phyloP scores from a whole-genome alignment of 169 alveolate species.

The Miamiensis avidus region DNA sequence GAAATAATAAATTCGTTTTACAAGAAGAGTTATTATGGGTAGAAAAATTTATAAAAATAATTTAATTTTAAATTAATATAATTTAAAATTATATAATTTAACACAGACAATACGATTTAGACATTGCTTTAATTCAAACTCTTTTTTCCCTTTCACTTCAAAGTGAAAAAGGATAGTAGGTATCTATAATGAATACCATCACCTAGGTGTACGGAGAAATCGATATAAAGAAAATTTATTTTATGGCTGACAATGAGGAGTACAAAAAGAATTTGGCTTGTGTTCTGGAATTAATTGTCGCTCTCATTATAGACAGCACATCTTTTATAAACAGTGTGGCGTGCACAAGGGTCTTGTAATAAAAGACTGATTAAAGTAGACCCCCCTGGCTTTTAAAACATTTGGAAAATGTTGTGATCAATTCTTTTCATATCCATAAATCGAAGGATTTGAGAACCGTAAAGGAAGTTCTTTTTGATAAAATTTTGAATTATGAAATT shows the following conservation, averaged over 20 bases:
- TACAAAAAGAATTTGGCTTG: slow-evolving; percentile 1
- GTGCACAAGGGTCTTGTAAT: not conserved
- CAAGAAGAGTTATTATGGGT: slow-evolving; percentile 14
- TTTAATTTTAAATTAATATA: too few species aligned
- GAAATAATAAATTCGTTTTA: slow-evolving; percentile 23
- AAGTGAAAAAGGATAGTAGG: not conserved
- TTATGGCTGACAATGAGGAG: not conserved
- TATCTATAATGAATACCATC: slow-evolving; percentile 12
- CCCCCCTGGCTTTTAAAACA: slow-evolving; percentile 5
- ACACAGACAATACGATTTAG: slow-evolving; percentile 5
- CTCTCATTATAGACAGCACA: not conserved
- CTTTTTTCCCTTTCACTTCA: not conserved
- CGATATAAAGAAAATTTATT: slow-evolving; percentile 15
- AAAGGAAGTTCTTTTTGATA: slow-evolving; percentile 16
- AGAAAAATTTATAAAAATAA: too few species aligned
- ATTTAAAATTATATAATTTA: too few species aligned
- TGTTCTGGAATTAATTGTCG: slow-evolving; percentile 5
- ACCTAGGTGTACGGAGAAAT: slow-evolving; percentile 1
- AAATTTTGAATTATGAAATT: slow-evolving; percentile 24
- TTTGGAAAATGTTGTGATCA: slow-evolving; percentile 3
- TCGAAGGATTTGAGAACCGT: slow-evolving; percentile 13
- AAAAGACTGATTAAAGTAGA: slow-evolving; percentile 2
- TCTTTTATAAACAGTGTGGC: slow-evolving; percentile 11
- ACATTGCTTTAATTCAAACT: slow-evolving; percentile 18
- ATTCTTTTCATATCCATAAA: slow-evolving; percentile 17